Conservation (phyloP, 176 grass and related monocot genomes). For the Neostapfia colusana region DNA sequence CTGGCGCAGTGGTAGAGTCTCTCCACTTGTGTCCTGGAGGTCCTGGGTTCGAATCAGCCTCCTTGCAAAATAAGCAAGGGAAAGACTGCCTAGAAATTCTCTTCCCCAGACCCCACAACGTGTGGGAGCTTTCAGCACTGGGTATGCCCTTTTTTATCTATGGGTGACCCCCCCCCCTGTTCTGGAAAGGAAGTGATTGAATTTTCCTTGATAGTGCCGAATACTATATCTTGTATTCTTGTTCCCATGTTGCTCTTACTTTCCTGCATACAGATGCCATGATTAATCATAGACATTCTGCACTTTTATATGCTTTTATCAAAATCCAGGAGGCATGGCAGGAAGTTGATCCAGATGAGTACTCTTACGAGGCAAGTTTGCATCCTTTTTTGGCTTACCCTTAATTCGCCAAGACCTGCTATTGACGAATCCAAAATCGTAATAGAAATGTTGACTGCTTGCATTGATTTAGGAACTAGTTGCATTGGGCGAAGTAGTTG, state of each 20-base stretch:
- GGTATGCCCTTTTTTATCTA: too few relatives aligned
- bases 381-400: conserved; percentile 10
- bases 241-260: not conserved
- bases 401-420: conserved; percentile 5
- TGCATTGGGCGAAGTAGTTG: conserved; percentile 93
- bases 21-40: too few relatives aligned
- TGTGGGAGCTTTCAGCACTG: too few relatives aligned
- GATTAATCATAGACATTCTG: conserved; percentile 18
- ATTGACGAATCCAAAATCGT: conserved; percentile 15
- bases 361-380: conserved; percentile 77
- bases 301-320: conserved; percentile 22
- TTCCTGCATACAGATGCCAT: conserved; percentile 10
- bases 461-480: conserved; percentile 74
- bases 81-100: too few relatives aligned
- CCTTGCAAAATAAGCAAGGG: too few relatives aligned
- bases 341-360: conserved; percentile 96
- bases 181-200: too few relatives aligned
- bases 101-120: too few relatives aligned
- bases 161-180: too few relatives aligned
- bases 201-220: not conserved
- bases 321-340: conserved; percentile 89
- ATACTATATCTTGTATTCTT: conserved; percentile 16
- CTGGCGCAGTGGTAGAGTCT: too few relatives aligned
- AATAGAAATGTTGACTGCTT: conserved; percentile 23
- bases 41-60: too few relatives aligned